Conservation (phyloP, 306 rosid species). For the Vachellia collinsii region DNA sequence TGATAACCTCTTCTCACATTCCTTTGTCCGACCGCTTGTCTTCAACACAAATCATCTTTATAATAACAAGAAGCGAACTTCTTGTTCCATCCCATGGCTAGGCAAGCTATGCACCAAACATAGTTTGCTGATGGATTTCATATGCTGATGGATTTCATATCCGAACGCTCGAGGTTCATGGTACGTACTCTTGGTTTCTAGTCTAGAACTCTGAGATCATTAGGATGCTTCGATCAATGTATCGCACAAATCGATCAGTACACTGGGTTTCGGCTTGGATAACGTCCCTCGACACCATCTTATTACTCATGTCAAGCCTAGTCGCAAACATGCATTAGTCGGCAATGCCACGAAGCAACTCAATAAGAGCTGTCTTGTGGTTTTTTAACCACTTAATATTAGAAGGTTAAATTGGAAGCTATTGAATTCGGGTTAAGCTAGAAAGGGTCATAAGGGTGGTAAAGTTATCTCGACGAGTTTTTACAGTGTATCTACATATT, state of each 20-base stretch:
- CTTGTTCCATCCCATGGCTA: not conserved
- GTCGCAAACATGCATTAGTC: not conserved
- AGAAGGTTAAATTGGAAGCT: not conserved
- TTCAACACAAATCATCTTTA: not conserved
- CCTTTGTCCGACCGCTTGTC: not conserved
- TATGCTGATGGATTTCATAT: not conserved
- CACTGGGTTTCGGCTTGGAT: not conserved
- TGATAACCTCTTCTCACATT: not conserved
- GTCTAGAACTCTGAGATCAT: not conserved
- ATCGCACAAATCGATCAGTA: not conserved
- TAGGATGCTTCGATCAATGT: not conserved
- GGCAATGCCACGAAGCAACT: not conserved
- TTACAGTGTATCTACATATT: not conserved
- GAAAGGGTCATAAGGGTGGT: not conserved
- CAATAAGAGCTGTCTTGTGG: no score
- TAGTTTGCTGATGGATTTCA: not conserved
- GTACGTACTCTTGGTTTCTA: not conserved
- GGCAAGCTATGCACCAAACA: not conserved
- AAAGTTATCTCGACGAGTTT: not conserved
- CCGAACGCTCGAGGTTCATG: not conserved
- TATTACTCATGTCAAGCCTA: not conserved
- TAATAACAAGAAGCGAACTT: no score
- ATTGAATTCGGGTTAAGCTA: not conserved
- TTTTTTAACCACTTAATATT: not conserved
- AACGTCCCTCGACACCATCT: not conserved